Conservation (phyloP, 1,139 yeast genomes). For the Debaryomyces nepalensis region DNA sequence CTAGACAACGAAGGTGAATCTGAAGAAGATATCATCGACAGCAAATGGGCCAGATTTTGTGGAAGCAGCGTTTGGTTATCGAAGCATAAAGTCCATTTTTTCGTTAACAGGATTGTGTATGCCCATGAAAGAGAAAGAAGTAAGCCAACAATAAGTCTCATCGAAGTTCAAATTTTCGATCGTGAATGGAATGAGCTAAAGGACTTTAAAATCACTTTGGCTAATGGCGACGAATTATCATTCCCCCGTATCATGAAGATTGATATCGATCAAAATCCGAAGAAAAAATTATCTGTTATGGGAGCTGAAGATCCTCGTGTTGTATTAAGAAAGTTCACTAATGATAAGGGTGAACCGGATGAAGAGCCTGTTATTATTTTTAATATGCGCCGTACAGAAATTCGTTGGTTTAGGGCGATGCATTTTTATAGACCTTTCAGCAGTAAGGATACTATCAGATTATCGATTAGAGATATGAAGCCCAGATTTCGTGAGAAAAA, state of each 20-base stretch:
- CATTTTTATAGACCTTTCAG: conserved; percentile 20
- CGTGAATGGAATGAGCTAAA: conserved; percentile 21
- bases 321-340: conserved; percentile 14
- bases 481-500: conserved; percentile 21
- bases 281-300: conserved; percentile 15
- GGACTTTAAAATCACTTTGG: conserved; percentile 13
- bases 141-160: conserved; percentile 21
- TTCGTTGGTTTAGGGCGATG: conserved; percentile 20
- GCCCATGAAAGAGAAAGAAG: conserved; percentile 16
- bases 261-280: conserved; percentile 17
- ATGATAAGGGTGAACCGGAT: conserved; percentile 14
- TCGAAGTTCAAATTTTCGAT: conserved; percentile 23
- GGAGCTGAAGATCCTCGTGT: conserved; percentile 23
- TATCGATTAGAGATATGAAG: conserved; percentile 13
- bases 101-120: conserved; percentile 22
- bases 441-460: conserved; percentile 13
- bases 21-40: conserved; percentile 16
- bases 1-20: conserved; percentile 15
- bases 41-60: conserved; percentile 23
- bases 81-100: conserved; percentile 22
- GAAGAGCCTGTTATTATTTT: conserved; percentile 21
- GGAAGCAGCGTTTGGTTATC: conserved; percentile 25
- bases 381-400: conserved; percentile 19
- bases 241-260: conserved; percentile 17
- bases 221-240: conserved; percentile 10